Percentiles rank a stretch among this genome's conserved stretches.
Conservation (phyloP, 805 yeast genomes). For the Babjeviella inositovora region DNA sequence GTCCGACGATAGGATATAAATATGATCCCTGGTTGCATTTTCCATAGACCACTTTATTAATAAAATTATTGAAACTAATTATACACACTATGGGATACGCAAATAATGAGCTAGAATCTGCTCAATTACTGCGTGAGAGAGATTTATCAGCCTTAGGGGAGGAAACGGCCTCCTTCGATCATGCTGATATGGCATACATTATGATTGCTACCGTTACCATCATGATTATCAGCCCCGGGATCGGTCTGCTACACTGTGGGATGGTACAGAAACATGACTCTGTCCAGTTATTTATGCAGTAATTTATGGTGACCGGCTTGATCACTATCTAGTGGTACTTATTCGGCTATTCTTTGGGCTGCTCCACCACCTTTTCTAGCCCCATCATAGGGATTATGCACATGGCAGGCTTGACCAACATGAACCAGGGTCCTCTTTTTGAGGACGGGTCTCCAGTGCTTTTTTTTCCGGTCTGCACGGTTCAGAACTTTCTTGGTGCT, state of each 20-base stretch:
- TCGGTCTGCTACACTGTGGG: slow-evolving; percentile 28
- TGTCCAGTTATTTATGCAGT: slow-evolving; percentile 24
- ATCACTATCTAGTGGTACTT: slow-evolving; percentile 25
- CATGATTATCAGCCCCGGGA: slow-evolving; percentile 26
- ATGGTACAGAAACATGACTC: slow-evolving; percentile 20
- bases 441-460: slow-evolving; percentile 28
- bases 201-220: slow-evolving; percentile 30
- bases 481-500: slow-evolving; percentile 29
- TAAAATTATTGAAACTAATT: neutral
- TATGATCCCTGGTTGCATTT: neutral
- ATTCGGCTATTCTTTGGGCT: slow-evolving; percentile 26
- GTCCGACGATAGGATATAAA: slow-evolving; percentile 1
- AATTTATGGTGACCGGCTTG: slow-evolving; percentile 20
- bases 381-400: slow-evolving; percentile 15
- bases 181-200: too few relatives aligned
- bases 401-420: slow-evolving; percentile 19
- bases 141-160: too few relatives aligned
- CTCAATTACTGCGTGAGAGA: neutral
- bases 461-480: slow-evolving; percentile 31
- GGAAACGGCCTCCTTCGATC: too few relatives aligned
- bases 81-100: neutral
- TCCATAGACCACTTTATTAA: slow-evolving; percentile 1
- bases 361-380: slow-evolving; percentile 12
- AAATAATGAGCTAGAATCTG: slow-evolving; percentile 1
- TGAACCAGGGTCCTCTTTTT: slow-evolving; percentile 18